These are phyloP conservation scores for Pseudozyma sp. DNA, from an alignment of 1,284 basidiomycete species.

Conservation along the genomic window DNA sequence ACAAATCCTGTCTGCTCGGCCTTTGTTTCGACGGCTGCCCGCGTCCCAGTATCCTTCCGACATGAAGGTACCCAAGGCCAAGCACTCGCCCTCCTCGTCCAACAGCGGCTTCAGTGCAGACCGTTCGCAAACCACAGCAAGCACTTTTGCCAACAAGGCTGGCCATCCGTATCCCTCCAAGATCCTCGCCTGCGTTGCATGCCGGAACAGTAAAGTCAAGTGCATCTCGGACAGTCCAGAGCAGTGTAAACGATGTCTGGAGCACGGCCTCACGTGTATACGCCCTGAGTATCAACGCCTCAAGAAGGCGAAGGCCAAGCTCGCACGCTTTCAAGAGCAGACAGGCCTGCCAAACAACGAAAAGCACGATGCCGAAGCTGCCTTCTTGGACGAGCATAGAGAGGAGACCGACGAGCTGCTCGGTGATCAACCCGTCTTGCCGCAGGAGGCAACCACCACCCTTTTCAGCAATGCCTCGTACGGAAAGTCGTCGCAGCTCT, in stretches of 20 bases:
- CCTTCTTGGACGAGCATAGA: not conserved
- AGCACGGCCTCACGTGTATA: constrained; percentile 38
- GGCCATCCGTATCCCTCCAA: constrained; percentile 32
- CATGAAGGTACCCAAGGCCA: constrained; percentile 36
- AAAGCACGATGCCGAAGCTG: constrained; percentile 2
- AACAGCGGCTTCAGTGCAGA: constrained; percentile 10
- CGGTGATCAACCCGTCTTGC: constrained; percentile 6
- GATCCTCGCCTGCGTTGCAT: constrained; percentile 45
- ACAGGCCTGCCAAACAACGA: constrained; percentile 13
- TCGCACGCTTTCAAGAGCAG: constrained; percentile 29
- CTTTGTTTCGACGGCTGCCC: not conserved
- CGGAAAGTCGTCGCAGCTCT: constrained; percentile 35
- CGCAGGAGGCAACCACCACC: constrained; percentile 30
- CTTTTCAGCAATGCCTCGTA: constrained; percentile 39
- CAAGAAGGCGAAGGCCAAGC: constrained; percentile 42
- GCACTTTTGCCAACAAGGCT: not conserved
- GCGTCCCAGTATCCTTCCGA: not conserved
- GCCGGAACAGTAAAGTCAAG: constrained; percentile 47
- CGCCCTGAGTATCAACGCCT: constrained; percentile 44
- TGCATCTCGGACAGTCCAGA: constrained; percentile 40
- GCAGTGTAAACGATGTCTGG: constrained; percentile 42
- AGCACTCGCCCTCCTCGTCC: constrained; percentile 25
- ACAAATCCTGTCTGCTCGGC: too few species aligned
- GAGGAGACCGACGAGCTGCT: constrained; percentile 5
- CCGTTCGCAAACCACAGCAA: not conserved